phyloP scores from a whole-genome alignment of 1,284 basidiomycete species.

The Moesziomyces parantarcticus region DNA sequence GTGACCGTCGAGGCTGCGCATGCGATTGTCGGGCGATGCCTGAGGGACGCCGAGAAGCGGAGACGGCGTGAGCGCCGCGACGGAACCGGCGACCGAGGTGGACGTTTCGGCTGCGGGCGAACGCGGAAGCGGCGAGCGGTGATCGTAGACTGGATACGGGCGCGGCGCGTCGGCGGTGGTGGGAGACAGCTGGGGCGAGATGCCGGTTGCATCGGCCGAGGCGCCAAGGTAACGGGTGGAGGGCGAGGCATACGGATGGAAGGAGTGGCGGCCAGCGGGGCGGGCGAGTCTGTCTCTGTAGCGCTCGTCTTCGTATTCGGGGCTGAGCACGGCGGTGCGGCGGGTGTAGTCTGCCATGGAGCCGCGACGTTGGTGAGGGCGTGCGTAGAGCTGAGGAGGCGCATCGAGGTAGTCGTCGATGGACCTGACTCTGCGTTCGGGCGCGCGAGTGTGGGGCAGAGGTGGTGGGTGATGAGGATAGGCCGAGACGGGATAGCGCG shows the following conservation, averaged over 20 bases:
- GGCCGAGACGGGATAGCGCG: constrained; percentile 1
- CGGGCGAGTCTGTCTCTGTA: constrained; percentile 17
- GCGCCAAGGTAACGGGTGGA: constrained; percentile 3
- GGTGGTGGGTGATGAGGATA: constrained; percentile 1
- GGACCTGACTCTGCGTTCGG: constrained; percentile 24
- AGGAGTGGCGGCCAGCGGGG: constrained; percentile 14
- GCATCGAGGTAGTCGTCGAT: constrained; percentile 39
- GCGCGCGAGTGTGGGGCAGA: not conserved
- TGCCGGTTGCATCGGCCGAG: constrained; percentile 1
- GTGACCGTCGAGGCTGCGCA: constrained; percentile 1
- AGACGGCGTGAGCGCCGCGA: constrained; percentile 20
- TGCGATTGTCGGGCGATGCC: constrained; percentile 6
- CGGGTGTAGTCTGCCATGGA: constrained; percentile 15
- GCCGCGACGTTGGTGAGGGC: constrained; percentile 11
- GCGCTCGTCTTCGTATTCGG: constrained; percentile 19
- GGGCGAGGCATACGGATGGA: constrained; percentile 25
- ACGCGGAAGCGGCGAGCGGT: constrained; percentile 6
- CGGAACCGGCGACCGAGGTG: constrained; percentile 17
- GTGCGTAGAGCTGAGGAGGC: constrained; percentile 9
- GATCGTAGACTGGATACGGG: constrained; percentile 3
- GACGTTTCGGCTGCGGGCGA: constrained; percentile 24
- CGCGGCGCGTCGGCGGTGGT: constrained; percentile 13
- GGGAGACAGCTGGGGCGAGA: constrained; percentile 31
- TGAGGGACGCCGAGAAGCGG: constrained; percentile 11
- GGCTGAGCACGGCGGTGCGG: not conserved